Base-by-base conservation (phyloP, 2,329 filamentous ascomycete genomes). In the Curvularia sp. region DNA sequence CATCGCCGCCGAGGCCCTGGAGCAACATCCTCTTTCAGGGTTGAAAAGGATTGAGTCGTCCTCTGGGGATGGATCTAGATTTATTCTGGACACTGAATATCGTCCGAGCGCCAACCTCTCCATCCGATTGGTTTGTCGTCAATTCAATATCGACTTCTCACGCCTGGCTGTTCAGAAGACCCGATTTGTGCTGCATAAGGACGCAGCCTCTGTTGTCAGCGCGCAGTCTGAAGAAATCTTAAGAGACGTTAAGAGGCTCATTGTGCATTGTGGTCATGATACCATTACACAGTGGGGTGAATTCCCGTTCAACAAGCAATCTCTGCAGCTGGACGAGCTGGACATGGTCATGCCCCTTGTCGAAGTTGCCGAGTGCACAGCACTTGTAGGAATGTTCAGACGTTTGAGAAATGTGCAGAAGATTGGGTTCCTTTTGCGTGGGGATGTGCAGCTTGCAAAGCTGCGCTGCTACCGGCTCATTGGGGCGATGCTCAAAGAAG, bases 41-140 rank as follows among this genome's bases (percentile, higher is more conserved):
- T 12, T 38, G 18, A 7, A 20, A 15, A 38, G 1, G 15, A 18
- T n/a, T 8, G 15, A 38, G 0, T 38, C 35, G 35, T 18, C n/a
- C 35, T 18, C 15, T 38, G 35, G 35, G 4, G 35, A 18, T 18
- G 35, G 35, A 5, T 38, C 35, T 1, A 38, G 13, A 8, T 18
- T 38, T 7, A 3, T n/a, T 8, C 15, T 38, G 35, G 35, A 38
- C 13, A 2, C 15, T 18, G 35, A 35, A 28, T 28, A 30, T 30
- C 22, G 43, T 26, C 61, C 73, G 13, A 66, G 70, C 8, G 8
- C 49, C 1, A 58, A 68, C 9, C 68, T 81, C 3, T 48, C 59
- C 9, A 65, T 76, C 2, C 74, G 80, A 7, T 66, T 79, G 12
- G 71, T 71, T 3, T 80, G 79, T 60, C 73, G 70, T 26, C 76